Evolutionary conservation across 2,329 filamentous ascomycete genomes (phyloP).

Genomic region (Byssochlamys sp.): DNA sequence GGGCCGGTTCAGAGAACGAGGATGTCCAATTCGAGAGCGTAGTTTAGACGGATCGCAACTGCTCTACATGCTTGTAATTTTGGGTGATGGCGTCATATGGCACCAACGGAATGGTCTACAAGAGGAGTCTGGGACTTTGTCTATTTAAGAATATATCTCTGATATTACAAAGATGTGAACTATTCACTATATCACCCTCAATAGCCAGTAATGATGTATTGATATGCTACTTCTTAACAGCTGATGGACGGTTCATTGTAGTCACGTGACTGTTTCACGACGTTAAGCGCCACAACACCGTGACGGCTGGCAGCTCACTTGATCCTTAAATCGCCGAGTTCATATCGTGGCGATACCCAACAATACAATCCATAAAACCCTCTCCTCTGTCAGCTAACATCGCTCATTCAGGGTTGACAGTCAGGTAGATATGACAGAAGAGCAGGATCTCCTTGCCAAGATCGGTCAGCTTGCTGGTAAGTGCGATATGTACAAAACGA

Average conservation of each 20-base stretch:
- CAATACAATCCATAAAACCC: not conserved
- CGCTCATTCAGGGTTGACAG: not conserved
- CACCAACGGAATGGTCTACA: not conserved
- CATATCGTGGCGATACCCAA: not conserved
- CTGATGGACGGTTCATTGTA: not conserved
- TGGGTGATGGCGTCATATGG: conserved; percentile 5
- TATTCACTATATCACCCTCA: not conserved
- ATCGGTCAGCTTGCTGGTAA: conserved; percentile 50
- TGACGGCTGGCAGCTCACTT: not conserved
- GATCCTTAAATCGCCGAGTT: not conserved
- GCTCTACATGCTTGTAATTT: conserved; percentile 3
- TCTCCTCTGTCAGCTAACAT: not conserved
- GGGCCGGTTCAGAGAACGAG: conserved; percentile 52
- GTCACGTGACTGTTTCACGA: not conserved
- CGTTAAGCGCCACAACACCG: not conserved
- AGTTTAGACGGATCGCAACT: conserved; percentile 20
- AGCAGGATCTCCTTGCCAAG: conserved; percentile 46
- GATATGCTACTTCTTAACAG: not conserved
- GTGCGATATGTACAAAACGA: conserved; percentile 24
- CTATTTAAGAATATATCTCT: not conserved
- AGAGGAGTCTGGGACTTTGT: not conserved
- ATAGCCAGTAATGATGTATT: not conserved
- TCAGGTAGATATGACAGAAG: conserved; percentile 40
- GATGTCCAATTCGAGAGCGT: conserved; percentile 74
- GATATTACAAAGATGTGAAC: not conserved